Evolutionary conservation across 2,329 filamentous ascomycete genomes (phyloP).

Genomic region (Talaromyces sp.): DNA sequence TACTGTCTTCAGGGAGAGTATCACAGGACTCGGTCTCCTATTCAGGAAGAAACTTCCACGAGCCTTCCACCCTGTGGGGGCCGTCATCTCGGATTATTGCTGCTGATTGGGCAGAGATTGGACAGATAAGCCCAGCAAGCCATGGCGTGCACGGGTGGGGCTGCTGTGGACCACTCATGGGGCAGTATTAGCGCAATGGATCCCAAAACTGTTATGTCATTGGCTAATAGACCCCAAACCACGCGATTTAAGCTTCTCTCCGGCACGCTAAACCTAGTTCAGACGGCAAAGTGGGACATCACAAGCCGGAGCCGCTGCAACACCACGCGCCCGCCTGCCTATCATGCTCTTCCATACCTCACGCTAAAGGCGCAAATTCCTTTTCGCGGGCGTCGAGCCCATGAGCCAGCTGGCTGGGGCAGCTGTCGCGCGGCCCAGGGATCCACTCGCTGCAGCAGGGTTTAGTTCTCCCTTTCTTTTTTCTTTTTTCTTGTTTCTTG

Average conservation of each 20-base stretch:
- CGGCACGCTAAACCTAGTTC: not conserved
- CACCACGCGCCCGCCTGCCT: not conserved
- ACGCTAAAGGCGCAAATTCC: not conserved
- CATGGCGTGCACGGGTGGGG: not conserved
- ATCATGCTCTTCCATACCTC: not conserved
- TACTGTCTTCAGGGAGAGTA: not conserved
- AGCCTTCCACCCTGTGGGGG: not conserved
- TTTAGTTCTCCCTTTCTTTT: not conserved
- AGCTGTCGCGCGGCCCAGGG: not conserved
- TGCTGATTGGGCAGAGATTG: not conserved
- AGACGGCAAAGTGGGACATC: not conserved
- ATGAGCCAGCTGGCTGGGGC: not conserved
- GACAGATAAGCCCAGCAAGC: not conserved
- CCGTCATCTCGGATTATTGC: not conserved
- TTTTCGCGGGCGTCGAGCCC: not conserved
- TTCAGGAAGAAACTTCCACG: not conserved
- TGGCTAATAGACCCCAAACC: not conserved
- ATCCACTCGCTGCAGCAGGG: not conserved
- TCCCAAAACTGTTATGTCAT: not conserved
- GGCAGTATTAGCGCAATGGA: not conserved
- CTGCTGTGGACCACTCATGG: not conserved
- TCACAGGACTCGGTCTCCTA: not conserved
- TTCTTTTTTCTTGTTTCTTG: not conserved
- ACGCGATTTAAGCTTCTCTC: not conserved
- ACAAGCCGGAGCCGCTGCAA: not conserved